Conservation (phyloP, 2,329 filamentous ascomycete genomes). For the Fusarium buharicum region DNA sequence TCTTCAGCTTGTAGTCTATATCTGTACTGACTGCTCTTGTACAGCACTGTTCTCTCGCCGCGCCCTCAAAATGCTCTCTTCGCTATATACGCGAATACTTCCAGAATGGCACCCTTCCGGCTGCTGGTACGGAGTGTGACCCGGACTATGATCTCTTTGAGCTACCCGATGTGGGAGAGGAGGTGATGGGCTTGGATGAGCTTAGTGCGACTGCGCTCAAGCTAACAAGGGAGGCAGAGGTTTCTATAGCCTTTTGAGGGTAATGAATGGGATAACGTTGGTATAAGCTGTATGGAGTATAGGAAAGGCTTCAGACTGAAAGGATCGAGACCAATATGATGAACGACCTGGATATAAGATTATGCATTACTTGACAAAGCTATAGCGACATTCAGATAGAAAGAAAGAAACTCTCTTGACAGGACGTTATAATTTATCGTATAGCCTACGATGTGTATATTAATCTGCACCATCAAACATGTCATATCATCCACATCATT, state of each 20-base stretch:
- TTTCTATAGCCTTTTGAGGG: conserved; percentile 27
- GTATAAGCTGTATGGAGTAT: background rate
- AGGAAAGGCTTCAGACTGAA: background rate
- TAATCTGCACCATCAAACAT: background rate
- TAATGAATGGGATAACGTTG: background rate
- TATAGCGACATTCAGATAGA: background rate
- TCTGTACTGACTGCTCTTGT: background rate
- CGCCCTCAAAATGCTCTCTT: conserved; percentile 58
- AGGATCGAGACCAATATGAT: background rate
- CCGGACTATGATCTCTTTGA: conserved; percentile 58
- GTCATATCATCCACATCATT: background rate
- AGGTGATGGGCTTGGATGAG: conserved; percentile 27
- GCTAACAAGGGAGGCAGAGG: conserved; percentile 32
- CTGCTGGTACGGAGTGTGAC: conserved; percentile 57
- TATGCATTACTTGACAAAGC: background rate
- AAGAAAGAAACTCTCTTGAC: background rate
- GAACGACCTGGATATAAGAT: background rate
- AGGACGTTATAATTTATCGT: background rate
- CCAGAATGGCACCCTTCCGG: conserved; percentile 58
- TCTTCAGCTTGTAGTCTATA: no score
- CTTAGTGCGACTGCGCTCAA: conserved; percentile 29
- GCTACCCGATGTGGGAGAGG: conserved; percentile 30
- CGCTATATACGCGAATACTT: conserved; percentile 57
- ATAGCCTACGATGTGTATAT: background rate
- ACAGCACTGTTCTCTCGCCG: conserved; percentile 62